A percentile compares a stretch with the other conserved stretches of the same genome.
These are phyloP conservation scores for Fusarium haematococcum DNA, from an alignment of 2,329 filamentous ascomycete species.

Conservation along the genomic window DNA sequence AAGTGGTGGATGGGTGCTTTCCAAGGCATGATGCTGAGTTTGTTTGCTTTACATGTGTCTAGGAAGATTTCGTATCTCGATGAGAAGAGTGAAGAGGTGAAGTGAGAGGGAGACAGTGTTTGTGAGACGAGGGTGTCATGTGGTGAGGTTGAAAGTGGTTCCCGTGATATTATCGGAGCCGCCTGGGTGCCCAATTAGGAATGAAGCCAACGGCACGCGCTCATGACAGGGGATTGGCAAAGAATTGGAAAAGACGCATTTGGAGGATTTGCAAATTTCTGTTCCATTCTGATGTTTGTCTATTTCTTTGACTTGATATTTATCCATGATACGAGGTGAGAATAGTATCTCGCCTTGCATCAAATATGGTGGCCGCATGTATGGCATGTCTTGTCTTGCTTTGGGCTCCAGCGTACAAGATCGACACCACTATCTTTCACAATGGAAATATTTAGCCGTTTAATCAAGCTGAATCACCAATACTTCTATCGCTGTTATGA, in stretches of 20 bases:
- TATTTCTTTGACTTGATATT: background rate
- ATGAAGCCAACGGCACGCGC: background rate
- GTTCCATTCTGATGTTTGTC: background rate
- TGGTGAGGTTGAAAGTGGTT: slow-evolving; percentile 30
- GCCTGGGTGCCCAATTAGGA: background rate
- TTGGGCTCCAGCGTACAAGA: background rate
- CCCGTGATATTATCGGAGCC: slow-evolving; percentile 34
- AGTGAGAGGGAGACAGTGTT: background rate
- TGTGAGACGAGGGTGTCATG: slow-evolving; percentile 20
- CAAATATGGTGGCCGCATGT: background rate
- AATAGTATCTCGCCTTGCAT: background rate
- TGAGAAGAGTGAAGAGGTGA: background rate
- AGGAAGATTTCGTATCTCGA: no score
- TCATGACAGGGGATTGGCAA: background rate
- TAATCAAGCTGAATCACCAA: background rate
- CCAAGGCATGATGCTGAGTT: slow-evolving; percentile 28
- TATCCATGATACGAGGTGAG: background rate
- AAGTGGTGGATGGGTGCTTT: slow-evolving; percentile 64
- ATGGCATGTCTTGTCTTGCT: background rate
- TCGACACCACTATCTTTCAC: background rate
- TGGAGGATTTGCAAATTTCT: background rate
- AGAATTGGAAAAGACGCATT: background rate
- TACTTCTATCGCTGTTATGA: no score
- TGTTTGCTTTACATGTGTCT: no score
- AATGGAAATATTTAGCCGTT: background rate